Evolutionary conservation across 352 stramenopile genomes (phyloP), one percentile per base, ranked within the genome.

Genomic region (Pythium dissimile): DNA sequence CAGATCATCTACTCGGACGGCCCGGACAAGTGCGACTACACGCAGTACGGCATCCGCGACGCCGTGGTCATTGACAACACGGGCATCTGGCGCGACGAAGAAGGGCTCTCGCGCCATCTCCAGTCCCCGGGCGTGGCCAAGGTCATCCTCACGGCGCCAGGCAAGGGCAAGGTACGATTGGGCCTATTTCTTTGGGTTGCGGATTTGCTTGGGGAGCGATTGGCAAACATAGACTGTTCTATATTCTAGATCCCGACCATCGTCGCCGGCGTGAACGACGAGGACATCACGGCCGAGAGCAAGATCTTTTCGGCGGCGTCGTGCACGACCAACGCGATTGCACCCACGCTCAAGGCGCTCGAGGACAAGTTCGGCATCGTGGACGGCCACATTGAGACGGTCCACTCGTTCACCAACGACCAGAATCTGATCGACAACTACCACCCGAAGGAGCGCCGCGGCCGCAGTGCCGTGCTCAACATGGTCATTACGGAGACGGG

Each of bases 41-140:
- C 80, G 10, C 71, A 88, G 63, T 90, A 93, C 60, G 84, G 83
- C 59, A 95, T 95, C 63, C 60, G 89, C 44, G 69, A 96, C 58
- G 86, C 87, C 26, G 82, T 95, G 37, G 85, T 95, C n/a, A 88
- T 95, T 59, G 88, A 95, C 63, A 94, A 94, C 72, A 95, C 88
- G 45, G 88, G 86, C 43, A 80, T 76, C 31, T 95, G 80, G 80
- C 79, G 86, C 37, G 82, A 93, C 62, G 72, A 72, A 38, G 78
- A 80, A 20, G 75, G 65, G 0, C 58, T 95, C 9, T 70, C 72
- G 12, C 76, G 87, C 49, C 86, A 95, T 53, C 61, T 93, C 21
- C 78, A 92, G 71, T 85, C 77, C 15, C 78, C 77, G 2, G 86
- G 85, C 46, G 81, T 92, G 1, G 64, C 80, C 28, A 91, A 93